phyloP scores from a whole-genome alignment of 1,284 basidiomycete genomes.

The Chondrostereum purpureum region DNA sequence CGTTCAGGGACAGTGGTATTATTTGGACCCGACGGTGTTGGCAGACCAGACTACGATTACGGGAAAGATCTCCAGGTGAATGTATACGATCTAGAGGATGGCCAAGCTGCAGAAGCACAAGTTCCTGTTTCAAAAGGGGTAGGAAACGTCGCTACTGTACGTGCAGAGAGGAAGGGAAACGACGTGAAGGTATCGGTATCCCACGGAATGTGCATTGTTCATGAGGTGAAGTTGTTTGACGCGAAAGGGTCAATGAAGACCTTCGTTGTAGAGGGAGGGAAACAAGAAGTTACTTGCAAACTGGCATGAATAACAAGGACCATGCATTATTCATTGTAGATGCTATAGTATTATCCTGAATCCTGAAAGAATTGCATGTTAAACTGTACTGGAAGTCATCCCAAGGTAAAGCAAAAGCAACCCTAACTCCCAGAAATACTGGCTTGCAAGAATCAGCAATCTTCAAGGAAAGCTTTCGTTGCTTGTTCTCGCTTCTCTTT shows the following conservation, averaged over 20 bases:
- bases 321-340: neutral
- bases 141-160: slow-evolving; percentile 31
- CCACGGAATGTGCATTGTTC: slow-evolving; percentile 10
- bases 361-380: neutral
- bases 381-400: neutral
- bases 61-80: slow-evolving; percentile 43
- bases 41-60: slow-evolving; percentile 64
- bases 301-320: neutral
- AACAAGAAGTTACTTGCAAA: neutral
- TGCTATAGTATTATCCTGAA: too few relatives aligned
- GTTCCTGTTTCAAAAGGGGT: slow-evolving; percentile 38
- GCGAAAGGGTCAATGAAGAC: neutral
- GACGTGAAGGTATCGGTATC: slow-evolving; percentile 23
- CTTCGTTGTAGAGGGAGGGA: neutral
- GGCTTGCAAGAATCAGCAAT: slow-evolving; percentile 18
- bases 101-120: slow-evolving; percentile 32
- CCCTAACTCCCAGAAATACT: too few relatives aligned
- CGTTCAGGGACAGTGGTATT: slow-evolving; percentile 49
- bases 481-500: slow-evolving; percentile 50
- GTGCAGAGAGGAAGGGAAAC: slow-evolving; percentile 24
- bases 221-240: neutral
- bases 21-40: slow-evolving; percentile 46
- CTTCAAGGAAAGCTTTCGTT: slow-evolving; percentile 53
- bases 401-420: neutral
- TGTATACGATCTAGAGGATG: slow-evolving; percentile 46